Percentiles rank a stretch among this genome's conserved stretches.
phyloP scores from a whole-genome alignment of 257 asterid species.

The Solanum corneliomulleri region DNA sequence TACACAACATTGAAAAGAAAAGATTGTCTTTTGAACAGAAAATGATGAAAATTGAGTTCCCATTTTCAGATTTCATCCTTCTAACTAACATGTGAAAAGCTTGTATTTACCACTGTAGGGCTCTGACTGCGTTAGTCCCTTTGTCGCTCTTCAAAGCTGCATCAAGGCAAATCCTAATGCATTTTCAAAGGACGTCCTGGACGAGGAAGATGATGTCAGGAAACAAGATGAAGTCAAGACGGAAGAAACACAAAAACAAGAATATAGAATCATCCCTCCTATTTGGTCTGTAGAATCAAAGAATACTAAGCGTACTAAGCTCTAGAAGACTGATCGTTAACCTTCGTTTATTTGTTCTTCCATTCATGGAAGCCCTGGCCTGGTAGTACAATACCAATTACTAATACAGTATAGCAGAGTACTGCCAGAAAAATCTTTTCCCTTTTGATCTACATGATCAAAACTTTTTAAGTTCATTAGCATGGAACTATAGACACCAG shows the following conservation, averaged over 20 bases:
- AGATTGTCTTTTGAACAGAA: neutral
- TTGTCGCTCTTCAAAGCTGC: constrained; percentile 82
- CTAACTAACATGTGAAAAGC: neutral
- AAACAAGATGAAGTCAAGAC: neutral
- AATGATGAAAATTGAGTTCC: neutral
- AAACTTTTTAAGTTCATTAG: neutral
- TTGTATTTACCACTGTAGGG: constrained; percentile 19
- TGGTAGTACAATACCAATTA: neutral
- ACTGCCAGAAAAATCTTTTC: neutral
- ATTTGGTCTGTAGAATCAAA: constrained; percentile 54
- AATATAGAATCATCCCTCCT: constrained; percentile 47
- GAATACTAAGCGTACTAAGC: constrained; percentile 17
- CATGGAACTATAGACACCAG: neutral
- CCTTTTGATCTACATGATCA: neutral
- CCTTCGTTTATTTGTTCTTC: neutral
- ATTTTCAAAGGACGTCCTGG: constrained; percentile 60
- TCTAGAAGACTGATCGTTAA: neutral
- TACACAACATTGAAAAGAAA: neutral
- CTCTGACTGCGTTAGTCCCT: constrained; percentile 69
- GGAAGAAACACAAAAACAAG: constrained; percentile 29
- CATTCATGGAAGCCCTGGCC: neutral
- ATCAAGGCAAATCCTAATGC: constrained; percentile 74
- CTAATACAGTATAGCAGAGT: neutral
- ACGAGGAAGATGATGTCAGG: constrained; percentile 18
- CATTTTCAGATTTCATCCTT: neutral